phyloP scores from a whole-genome alignment of 140 eudicot genomes.

The Oenanthe javanica region DNA sequence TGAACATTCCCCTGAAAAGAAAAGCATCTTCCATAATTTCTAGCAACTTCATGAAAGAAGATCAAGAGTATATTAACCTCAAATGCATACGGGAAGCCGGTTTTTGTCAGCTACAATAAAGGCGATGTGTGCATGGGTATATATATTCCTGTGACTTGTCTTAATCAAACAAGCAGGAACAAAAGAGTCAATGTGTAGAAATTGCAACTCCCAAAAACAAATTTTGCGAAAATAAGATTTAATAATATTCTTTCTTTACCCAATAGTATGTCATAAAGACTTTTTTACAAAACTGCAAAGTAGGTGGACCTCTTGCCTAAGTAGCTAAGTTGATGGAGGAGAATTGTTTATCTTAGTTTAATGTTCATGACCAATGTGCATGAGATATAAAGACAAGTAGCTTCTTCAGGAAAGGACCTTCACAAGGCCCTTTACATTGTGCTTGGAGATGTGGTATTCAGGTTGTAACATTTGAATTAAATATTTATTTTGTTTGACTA shows the following conservation, averaged over 20 bases:
- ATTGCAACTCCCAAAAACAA: background rate
- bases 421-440: background rate
- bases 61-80: background rate
- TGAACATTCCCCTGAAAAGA: background rate
- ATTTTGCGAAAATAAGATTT: background rate
- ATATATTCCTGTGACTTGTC: background rate
- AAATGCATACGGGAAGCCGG: background rate
- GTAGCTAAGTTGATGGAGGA: background rate
- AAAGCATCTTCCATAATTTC: background rate
- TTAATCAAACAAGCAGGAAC: background rate
- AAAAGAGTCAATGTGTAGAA: background rate
- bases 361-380: background rate
- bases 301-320: background rate
- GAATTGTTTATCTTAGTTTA: background rate
- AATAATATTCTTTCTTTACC: background rate
- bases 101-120: background rate
- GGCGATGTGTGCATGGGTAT: background rate
- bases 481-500: background rate
- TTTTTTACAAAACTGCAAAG: background rate
- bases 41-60: background rate
- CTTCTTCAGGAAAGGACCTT: background rate
- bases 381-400: background rate
- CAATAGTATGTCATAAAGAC: background rate
- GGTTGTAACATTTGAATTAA: background rate
- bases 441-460: background rate